A percentile compares a stretch with the other conserved stretches of the same genome.
phyloP scores from a whole-genome alignment of 441 rosid genomes.

The Erodium moschatum region DNA sequence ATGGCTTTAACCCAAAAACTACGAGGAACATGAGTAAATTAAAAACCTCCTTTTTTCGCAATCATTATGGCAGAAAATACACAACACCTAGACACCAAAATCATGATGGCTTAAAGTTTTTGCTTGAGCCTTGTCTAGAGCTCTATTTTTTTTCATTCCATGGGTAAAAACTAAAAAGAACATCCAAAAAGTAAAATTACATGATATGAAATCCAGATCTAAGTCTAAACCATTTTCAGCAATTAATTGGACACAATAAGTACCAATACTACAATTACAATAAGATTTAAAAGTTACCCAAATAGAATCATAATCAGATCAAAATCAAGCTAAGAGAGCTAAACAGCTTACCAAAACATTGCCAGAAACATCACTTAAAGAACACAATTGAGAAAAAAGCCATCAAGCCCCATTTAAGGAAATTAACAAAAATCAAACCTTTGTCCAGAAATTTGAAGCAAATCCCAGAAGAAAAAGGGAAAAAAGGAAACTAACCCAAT shows the following conservation, averaged over 20 bases:
- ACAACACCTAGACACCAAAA: neutral
- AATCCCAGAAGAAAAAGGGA: constrained; percentile 1
- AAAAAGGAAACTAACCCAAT: neutral
- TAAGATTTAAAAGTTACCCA: neutral
- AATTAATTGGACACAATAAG: constrained; percentile 14
- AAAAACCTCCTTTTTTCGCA: neutral
- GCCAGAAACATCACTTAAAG: neutral
- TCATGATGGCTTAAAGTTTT: neutral
- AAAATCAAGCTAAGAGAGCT: neutral
- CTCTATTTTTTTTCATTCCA: neutral
- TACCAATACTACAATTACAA: neutral
- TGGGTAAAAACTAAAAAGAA: neutral
- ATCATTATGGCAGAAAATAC: neutral
- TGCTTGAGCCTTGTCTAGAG: neutral
- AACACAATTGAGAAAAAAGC: neutral
- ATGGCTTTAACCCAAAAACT: neutral
- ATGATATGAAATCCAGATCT: constrained; percentile 18
- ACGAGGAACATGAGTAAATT: neutral
- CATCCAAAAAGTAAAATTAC: constrained; percentile 7
- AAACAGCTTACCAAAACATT: neutral
- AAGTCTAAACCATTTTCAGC: constrained; percentile 9
- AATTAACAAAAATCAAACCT: neutral
- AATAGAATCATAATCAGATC: neutral
- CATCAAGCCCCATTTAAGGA: constrained; percentile 17
- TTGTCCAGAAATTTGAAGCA: constrained; percentile 15